A percentile compares a stretch with the other conserved stretches of the same genome.
These are phyloP conservation scores for Jackrogersella minutella DNA, from an alignment of 495 filamentous ascomycete species.

Conservation along the genomic window DNA sequence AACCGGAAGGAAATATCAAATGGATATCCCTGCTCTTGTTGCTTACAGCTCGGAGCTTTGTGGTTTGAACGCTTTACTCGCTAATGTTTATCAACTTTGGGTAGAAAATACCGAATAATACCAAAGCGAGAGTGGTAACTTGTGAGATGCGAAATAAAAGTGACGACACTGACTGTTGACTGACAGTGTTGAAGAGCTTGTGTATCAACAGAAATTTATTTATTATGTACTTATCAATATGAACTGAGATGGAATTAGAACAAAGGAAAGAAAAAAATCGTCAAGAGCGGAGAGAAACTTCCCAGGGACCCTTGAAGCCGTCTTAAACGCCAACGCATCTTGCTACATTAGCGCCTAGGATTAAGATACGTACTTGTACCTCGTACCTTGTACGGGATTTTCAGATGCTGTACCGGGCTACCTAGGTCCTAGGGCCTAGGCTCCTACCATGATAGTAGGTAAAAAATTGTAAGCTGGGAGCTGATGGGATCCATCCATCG, in stretches of 20 bases:
- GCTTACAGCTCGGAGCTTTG: conserved; percentile 23
- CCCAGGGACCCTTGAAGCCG: conserved; percentile 34
- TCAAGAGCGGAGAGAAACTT: conserved; percentile 21
- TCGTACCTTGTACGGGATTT: conserved; percentile 15
- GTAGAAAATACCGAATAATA: too few relatives aligned
- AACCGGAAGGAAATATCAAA: conserved; percentile 1
- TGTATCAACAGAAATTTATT: conserved; percentile 21
- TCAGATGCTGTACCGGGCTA: not conserved
- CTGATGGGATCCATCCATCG: conserved; percentile 1
- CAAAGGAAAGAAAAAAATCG: conserved; percentile 27
- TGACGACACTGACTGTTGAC: not conserved
- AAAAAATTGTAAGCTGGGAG: not conserved
- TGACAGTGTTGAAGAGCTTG: not conserved
- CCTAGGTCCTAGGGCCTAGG: too few relatives aligned
- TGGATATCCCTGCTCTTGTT: too few relatives aligned
- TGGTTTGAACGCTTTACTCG: conserved; percentile 19
- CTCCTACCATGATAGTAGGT: too few relatives aligned
- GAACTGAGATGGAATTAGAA: conserved; percentile 15
- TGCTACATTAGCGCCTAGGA: conserved; percentile 41
- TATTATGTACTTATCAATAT: conserved; percentile 20
- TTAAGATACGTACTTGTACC: conserved; percentile 33
- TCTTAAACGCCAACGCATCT: conserved; percentile 40
- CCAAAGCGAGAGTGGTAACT: not conserved
- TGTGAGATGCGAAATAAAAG: not conserved
- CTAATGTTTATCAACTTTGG: conserved; percentile 9